These are phyloP conservation scores for Polymyxa betae DNA, from an alignment of 208 protist genomes.

Conservation along the genomic window DNA sequence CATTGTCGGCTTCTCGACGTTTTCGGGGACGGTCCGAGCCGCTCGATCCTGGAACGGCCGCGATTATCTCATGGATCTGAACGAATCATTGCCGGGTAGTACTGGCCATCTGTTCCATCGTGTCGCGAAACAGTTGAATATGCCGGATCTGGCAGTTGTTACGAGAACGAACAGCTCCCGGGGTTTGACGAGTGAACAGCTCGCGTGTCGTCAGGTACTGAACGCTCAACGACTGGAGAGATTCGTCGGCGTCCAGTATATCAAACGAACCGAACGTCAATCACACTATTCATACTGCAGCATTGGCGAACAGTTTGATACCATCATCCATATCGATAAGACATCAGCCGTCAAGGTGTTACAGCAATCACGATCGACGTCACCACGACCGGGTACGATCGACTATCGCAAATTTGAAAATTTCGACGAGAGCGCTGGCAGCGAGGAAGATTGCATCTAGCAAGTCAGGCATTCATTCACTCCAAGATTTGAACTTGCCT, in stretches of 20 bases:
- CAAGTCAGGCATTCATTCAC: not conserved
- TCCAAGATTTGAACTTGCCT: not conserved
- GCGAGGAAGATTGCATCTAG: not conserved
- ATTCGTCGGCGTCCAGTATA: slow-evolving; percentile 48
- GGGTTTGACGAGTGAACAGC: not conserved
- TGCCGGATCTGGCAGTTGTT: not conserved
- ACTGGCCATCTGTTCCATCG: slow-evolving; percentile 14
- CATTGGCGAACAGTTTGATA: slow-evolving; percentile 43
- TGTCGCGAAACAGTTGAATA: not conserved
- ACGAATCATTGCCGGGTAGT: slow-evolving; percentile 11
- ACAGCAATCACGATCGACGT: not conserved
- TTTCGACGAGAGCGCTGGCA: slow-evolving; percentile 42
- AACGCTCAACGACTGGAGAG: slow-evolving; percentile 17
- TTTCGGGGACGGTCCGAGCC: slow-evolving; percentile 1
- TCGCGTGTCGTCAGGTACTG: not conserved
- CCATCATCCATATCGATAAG: slow-evolving; percentile 43
- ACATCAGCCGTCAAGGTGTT: slow-evolving; percentile 18
- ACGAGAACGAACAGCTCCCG: not conserved
- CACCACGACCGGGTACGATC: slow-evolving; percentile 18
- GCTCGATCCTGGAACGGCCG: slow-evolving; percentile 31
- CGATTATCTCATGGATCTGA: slow-evolving; percentile 25
- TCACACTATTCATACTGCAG: slow-evolving; percentile 43
- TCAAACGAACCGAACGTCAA: slow-evolving; percentile 43
- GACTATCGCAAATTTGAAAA: slow-evolving; percentile 47
- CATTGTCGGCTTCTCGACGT: slow-evolving; percentile 43